These are phyloP conservation scores for Meira miltonrushii DNA, from an alignment of 1,284 basidiomycete genomes.

Conservation along the genomic window DNA sequence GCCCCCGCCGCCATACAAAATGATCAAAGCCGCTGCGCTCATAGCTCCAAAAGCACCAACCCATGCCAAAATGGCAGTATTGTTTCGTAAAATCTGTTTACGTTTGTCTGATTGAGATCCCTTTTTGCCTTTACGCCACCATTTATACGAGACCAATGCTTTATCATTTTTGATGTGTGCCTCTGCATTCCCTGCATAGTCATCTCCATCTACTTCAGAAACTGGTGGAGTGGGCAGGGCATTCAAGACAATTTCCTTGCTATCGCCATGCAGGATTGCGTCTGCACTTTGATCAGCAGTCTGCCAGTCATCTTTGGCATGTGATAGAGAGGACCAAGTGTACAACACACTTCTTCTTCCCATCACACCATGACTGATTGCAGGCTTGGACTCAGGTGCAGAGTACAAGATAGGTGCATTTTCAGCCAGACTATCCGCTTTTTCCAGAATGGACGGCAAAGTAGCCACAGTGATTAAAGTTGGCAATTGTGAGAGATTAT, in stretches of 20 bases:
- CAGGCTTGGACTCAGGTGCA: neutral
- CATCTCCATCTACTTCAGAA: constrained; percentile 5
- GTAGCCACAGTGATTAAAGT: neutral
- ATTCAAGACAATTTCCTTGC: constrained; percentile 1
- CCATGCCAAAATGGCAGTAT: neutral
- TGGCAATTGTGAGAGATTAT: constrained; percentile 23
- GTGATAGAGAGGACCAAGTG: constrained; percentile 7
- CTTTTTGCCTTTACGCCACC: no score
- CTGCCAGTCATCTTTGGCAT: neutral
- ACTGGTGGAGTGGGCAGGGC: neutral
- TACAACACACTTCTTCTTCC: constrained; percentile 6
- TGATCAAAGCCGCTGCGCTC: constrained; percentile 4
- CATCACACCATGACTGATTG: constrained; percentile 6
- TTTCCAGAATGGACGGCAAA: neutral
- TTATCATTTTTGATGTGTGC: neutral
- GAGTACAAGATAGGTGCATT: neutral
- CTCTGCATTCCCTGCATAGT: neutral
- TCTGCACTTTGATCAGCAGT: constrained; percentile 1
- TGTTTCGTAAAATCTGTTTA: neutral
- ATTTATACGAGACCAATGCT: no score
- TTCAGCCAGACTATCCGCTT: neutral
- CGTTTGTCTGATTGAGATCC: no score
- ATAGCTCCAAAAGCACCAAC: constrained; percentile 3
- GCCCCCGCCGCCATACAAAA: constrained; percentile 1
- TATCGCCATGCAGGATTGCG: neutral